A percentile compares a stretch with the other conserved stretches of the same genome.
Evolutionary conservation across 139 green algal genomes (phyloP).

Genomic region (Zygnema cylindricum): DNA sequence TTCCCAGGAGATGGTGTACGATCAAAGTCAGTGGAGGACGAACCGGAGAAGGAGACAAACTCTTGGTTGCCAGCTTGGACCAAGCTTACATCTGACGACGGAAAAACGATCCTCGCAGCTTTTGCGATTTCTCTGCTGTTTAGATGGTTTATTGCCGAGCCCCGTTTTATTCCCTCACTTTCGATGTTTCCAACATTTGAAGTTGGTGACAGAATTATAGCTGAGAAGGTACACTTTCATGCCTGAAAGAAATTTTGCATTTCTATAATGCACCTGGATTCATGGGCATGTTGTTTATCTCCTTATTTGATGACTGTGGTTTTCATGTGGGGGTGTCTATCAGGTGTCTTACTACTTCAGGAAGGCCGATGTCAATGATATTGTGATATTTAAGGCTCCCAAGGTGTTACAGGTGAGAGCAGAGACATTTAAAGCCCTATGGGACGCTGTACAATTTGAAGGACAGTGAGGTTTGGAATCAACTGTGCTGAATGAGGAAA

Average conservation of each 20-base stretch:
- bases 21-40: not conserved
- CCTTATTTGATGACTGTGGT: too few species aligned
- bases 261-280: not conserved
- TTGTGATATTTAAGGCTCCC: constrained; percentile 90
- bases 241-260: not conserved
- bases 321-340: too few species aligned
- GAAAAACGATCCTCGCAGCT: constrained; percentile 83
- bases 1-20: not conserved
- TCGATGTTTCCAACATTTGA: constrained; percentile 98
- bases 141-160: constrained; percentile 90
- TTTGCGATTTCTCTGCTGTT: constrained; percentile 89
- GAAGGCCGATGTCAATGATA: constrained; percentile 71
- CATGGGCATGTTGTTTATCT: too few species aligned
- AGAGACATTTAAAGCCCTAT: too few species aligned
- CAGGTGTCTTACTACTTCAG: constrained; percentile 88
- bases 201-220: constrained; percentile 92
- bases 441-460: too few species aligned
- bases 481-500: too few species aligned
- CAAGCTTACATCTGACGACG: constrained; percentile 82
- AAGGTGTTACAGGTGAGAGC: constrained; percentile 48
- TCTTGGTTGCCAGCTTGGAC: constrained; percentile 62
- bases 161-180: constrained; percentile 95
- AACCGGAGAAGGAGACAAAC: not conserved
- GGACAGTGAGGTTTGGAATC: too few species aligned
- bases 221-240: constrained; percentile 80